Evolutionary conservation across 805 yeast species (phyloP), one percentile per base, ranked within the genome.

Genomic region (Ogataea pilisensis): DNA sequence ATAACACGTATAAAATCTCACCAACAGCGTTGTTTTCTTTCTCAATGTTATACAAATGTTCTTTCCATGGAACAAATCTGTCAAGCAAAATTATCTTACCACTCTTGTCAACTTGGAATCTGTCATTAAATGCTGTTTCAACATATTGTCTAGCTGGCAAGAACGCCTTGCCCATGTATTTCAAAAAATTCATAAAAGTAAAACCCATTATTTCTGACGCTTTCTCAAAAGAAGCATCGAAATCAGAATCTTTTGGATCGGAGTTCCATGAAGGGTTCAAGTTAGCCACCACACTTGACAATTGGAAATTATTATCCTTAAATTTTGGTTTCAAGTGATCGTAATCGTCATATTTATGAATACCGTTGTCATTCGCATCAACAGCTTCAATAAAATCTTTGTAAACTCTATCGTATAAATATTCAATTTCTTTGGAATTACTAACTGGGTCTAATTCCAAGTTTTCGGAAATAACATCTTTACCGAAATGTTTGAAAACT

Each of bases 301-400:
- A 72, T 14, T 87, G 73, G 62, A 88, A 82, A 51, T 80, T 78
- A 51, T 75, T 75, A 55, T 84, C 89, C 50, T 75, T 75, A 69
- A 87, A 93, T 46, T 70, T 73, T 35, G 86, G 81, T 47, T 70
- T 68, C 26, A 73, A 68, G 21, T 72, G 76, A 35, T 72, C 75
- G 34, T 54, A 57, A 20, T 68, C 69, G 5, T 73, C 76, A 55
- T 79, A 86, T 53, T 85, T 82, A 58, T 75, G 74, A 48, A 91
- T 77, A 56, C 99, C 99, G 57, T 93, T 93, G 63, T 93, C 99
- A 58, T 90, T 87, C 42, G 97, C 99, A 65, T 90, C 99, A 26
- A 93, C 72, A 8, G 96, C 81, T 65, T 93, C 98, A 44, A 93
- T 70, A 55, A 93, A 88, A 48, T 84, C 91, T 43, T 76, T 75